Conservation (phyloP, 306 rosid genomes). For the Corylus americana region DNA sequence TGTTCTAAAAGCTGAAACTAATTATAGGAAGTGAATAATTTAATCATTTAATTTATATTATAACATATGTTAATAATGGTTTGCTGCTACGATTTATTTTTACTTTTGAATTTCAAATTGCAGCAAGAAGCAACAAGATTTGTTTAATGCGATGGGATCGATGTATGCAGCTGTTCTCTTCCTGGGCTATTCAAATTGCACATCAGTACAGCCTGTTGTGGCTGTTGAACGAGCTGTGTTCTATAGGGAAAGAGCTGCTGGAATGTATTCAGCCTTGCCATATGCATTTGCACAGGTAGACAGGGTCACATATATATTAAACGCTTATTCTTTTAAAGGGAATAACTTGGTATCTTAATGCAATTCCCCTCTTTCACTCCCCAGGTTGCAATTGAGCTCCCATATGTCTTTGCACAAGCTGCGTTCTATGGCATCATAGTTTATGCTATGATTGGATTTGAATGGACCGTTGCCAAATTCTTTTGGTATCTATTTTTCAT, state of each 20-base stretch:
- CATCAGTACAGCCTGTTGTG: constrained; percentile 52
- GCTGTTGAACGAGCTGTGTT: constrained; percentile 56
- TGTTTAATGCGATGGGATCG: constrained; percentile 49
- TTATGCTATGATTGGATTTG: constrained; percentile 62
- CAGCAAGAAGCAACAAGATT: constrained; percentile 30
- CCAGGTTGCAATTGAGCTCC: constrained; percentile 56
- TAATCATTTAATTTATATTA: too few species aligned
- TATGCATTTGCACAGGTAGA: constrained; percentile 59
- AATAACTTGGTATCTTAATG: too few species aligned
- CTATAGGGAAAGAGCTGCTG: constrained; percentile 62
- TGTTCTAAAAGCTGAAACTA: too few species aligned
- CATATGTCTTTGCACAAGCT: constrained; percentile 47
- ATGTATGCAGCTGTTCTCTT: constrained; percentile 49
- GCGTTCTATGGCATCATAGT: constrained; percentile 43
- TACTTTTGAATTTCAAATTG: not conserved
- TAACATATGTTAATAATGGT: too few species aligned
- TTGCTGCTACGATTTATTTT: too few species aligned
- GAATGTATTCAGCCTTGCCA: constrained; percentile 61
- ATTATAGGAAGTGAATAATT: too few species aligned
- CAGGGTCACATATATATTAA: too few species aligned
- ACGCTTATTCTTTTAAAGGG: too few species aligned
- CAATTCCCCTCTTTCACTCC: too few species aligned
- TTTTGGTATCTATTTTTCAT: constrained; percentile 58
- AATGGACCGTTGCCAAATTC: constrained; percentile 53
- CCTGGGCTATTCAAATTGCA: constrained; percentile 46